These are phyloP conservation scores for Clitocybe nebularis DNA, from an alignment of 1,284 basidiomycete genomes.

Conservation along the genomic window DNA sequence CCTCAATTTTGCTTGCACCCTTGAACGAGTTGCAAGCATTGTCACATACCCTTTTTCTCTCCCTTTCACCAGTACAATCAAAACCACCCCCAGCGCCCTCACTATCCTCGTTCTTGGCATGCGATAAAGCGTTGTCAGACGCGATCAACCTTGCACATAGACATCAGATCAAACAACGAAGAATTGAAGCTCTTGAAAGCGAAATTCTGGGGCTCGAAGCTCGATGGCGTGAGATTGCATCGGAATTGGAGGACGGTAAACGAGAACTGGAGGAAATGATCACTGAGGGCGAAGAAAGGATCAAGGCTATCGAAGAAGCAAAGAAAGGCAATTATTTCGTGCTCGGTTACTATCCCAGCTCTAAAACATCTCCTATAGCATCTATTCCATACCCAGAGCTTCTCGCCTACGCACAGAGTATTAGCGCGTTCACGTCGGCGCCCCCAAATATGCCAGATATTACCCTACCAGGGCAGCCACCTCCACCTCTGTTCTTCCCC, in stretches of 20 bases:
- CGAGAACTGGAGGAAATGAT: conserved; percentile 64
- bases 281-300: conserved; percentile 65
- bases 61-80: conserved; percentile 61
- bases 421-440: conserved; percentile 79
- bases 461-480: conserved; percentile 60
- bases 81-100: conserved; percentile 63
- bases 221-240: conserved; percentile 62
- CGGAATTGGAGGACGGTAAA: conserved; percentile 59
- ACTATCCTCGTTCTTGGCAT: conserved; percentile 52
- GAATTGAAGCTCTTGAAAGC: conserved; percentile 62
- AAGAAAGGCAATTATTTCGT: conserved; percentile 49
- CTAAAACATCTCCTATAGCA: conserved; percentile 34
- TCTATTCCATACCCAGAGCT: conserved; percentile 77
- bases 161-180: conserved; percentile 72
- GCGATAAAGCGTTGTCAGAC: conserved; percentile 56
- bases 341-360: conserved; percentile 2
- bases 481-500: conserved; percentile 75
- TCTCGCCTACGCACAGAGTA: conserved; percentile 73
- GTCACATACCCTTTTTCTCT: conserved; percentile 67
- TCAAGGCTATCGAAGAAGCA: conserved; percentile 65
- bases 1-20: conserved; percentile 57
- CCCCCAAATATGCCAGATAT: conserved; percentile 80
- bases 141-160: conserved; percentile 62
- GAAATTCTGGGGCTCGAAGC: conserved; percentile 66
- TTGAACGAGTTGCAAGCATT: conserved; percentile 59